These are phyloP conservation scores for Lagenaria siceraria DNA, from an alignment of 306 rosid species.

Conservation along the genomic window DNA sequence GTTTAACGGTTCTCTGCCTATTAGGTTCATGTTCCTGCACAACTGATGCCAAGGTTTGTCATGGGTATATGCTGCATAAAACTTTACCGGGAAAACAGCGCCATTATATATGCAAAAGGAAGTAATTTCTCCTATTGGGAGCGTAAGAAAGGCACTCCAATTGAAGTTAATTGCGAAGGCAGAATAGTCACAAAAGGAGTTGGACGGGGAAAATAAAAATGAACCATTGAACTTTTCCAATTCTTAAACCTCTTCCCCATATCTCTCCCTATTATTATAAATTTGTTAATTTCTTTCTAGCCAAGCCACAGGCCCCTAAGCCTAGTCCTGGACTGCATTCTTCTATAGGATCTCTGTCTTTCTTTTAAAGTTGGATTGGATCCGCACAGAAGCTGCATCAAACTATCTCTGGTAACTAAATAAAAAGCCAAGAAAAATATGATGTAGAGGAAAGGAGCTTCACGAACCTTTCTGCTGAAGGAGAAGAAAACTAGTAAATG, in stretches of 20 bases:
- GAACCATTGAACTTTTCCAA: not conserved
- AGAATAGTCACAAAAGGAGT: not conserved
- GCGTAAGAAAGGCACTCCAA: not conserved
- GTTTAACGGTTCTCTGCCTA: not conserved
- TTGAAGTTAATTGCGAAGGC: not conserved
- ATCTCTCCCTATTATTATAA: not conserved
- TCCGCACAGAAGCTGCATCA: not conserved
- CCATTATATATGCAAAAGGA: not conserved
- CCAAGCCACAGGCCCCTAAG: not conserved
- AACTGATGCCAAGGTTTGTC: not conserved
- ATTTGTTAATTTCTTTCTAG: not conserved
- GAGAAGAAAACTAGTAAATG: not conserved
- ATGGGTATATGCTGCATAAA: not conserved
- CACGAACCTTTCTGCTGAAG: not conserved
- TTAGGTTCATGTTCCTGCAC: not conserved
- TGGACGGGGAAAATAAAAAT: not conserved
- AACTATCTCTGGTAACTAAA: not conserved
- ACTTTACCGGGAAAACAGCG: not conserved
- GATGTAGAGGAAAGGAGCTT: not conserved
- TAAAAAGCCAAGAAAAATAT: not conserved
- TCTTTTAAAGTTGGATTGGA: not conserved
- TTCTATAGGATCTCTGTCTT: not conserved
- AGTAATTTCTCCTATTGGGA: not conserved
- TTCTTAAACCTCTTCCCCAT: not conserved
- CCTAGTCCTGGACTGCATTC: not conserved